Conservation (phyloP, 805 yeast species). For the Myxozyma neotropica region DNA sequence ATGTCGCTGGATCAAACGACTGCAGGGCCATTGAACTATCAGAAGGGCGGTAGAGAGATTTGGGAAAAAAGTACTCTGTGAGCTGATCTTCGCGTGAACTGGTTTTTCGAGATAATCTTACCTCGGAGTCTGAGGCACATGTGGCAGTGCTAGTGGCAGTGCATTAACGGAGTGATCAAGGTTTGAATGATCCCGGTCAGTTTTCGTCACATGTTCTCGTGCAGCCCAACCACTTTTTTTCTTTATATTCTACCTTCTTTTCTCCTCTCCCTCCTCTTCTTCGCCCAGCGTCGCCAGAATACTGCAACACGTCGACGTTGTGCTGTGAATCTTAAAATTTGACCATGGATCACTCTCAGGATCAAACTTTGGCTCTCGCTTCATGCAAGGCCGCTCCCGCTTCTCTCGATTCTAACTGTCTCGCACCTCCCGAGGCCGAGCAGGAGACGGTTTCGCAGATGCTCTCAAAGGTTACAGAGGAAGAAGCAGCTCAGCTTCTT, state of each 20-base stretch:
- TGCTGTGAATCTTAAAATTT: background rate
- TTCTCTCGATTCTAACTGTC: background rate
- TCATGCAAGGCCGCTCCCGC: background rate
- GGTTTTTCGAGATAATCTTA: background rate
- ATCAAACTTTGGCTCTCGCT: background rate
- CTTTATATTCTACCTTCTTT: background rate
- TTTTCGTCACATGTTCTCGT: background rate
- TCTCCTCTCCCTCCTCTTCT: background rate
- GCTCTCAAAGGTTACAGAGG: background rate
- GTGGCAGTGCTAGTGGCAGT: background rate
- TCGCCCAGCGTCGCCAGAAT: too few relatives aligned
- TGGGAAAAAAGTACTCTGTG: background rate
- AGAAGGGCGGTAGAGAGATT: background rate
- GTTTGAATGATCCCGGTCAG: background rate
- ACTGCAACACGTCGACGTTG: too few relatives aligned
- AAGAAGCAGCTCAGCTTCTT: conserved; percentile 3
- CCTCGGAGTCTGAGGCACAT: background rate
- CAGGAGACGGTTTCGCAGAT: conserved; percentile 1
- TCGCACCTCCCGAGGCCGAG: background rate
- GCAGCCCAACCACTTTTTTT: background rate
- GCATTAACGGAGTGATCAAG: background rate
- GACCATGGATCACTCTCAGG: background rate
- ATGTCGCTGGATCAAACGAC: conserved; percentile 28
- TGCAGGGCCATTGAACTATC: conserved; percentile 14
- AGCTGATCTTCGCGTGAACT: background rate